Evolutionary conservation across 768 basidiomycete genomes (phyloP), one percentile per base, ranked within the genome.

Genomic region (Austroboletus eburneus): DNA sequence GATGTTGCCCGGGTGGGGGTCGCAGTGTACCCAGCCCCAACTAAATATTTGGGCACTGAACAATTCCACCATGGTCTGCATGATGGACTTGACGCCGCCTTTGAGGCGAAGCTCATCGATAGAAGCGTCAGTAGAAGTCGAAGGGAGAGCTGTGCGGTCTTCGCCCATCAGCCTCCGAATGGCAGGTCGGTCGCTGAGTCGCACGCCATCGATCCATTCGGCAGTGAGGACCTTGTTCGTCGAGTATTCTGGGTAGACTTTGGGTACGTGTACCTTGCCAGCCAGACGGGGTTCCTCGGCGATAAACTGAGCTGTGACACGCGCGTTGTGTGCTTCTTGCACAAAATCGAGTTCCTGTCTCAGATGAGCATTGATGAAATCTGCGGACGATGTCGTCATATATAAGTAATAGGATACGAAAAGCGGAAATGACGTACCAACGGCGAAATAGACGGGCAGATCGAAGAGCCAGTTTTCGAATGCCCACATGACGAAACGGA

Each of bases 31-130:
- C 76, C 83, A 92, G 10, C 92, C 91, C 87, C 87, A 96, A 48
- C 78, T 77, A 64, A 96, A 97, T 66, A 93, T 93, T 72, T 81
- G 91, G 3, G 87, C 89, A 24, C 85, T 85, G 71, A 93, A 93
- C 2, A 91, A 72, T 50, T 90, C 85, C 30, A 92, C 82, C 77
- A 91, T 91, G 18, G 83, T 82, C 50, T 87, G 80, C 90, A 96
- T 91, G 46, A 89, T 73, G 25, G 75, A 68, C 42, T 71, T 66
- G 29, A 79, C 67, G 21, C 86, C 86, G 10, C 86, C 85, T 53
- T 75, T 76, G 9, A 86, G 68, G 24, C 45, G 55, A n/a, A 61
- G 43, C 8, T 49, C 53, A 18, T 63, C 47, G 13, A 61, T 32
- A 53, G 50, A 34, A 51, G 39, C n/a, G n/a, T n/a, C n/a, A n/a